Evolutionary conservation across 2,329 filamentous ascomycete genomes (phyloP), one percentile per base, ranked within the genome.

Genomic region (Cytospora paraplurivora): DNA sequence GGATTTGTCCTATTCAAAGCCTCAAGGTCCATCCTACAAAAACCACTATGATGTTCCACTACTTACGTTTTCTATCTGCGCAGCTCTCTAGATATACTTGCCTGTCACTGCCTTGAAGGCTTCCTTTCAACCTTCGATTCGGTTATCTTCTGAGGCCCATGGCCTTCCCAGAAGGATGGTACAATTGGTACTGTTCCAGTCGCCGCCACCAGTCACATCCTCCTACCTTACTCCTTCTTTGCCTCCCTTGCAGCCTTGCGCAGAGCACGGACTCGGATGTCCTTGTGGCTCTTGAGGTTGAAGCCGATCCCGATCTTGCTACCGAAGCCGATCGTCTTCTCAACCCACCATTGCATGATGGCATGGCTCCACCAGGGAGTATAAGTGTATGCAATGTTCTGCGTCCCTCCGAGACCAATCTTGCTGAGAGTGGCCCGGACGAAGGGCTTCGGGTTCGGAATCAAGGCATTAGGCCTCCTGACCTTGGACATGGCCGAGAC

Each of bases 401-500:
- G 91, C 70, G 90, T 91, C 56, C 90, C 87, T 66, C 92, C 91
- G 62, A 85, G 86, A 55, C 94, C 94, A 71, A 99, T 84, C 82
- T 95, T 97, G 67, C 84, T 79, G 64, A 99, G 80, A 0, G 90
- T 86, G 7, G 91, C 81, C 71, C 85, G 86, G 62, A 99, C 95
- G 75, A 98, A 98, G 60, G 83, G 80, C 75, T 88, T 89, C 15
- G 94, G 90, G 64, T 84, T 92, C 11, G 95, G 95, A 53, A 98
- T 90, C 63, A 93, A 80, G 53, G 88, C 77, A 67, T 86, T 94
- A 0, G 92, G 81, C 62, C 88, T 89, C 71, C 92, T 89, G 71
- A 99, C 87, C 84, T 99, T 99, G 78, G 90, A 94, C 95, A 99
- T 99, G 72, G 94, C 92, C 1, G 92, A 94, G 5, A 93, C 96